A percentile compares a stretch with the other conserved stretches of the same genome.
phyloP scores from a whole-genome alignment of 129 eudicot species.

The Helichrysum umbraculigerum region DNA sequence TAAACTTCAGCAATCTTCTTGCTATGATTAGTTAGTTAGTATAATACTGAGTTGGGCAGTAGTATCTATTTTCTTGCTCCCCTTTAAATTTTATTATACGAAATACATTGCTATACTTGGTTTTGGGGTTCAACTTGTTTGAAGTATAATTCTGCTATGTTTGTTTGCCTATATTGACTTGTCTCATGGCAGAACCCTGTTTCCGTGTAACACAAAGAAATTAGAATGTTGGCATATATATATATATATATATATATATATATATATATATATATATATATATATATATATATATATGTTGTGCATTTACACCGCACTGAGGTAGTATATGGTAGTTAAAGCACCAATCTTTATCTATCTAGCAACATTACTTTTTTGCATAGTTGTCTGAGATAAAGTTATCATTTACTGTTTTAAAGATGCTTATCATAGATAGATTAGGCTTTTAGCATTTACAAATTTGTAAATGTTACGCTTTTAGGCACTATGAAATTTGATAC shows the following conservation, averaged over 20 bases:
- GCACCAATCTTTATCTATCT: not conserved
- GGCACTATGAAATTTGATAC: constrained; percentile 6
- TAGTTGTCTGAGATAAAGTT: not conserved
- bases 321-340: not conserved
- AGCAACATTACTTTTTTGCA: not conserved
- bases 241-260: no score
- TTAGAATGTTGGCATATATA: constrained; percentile 18
- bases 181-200: not conserved
- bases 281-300: not conserved
- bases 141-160: not conserved
- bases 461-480: not conserved
- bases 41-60: not conserved
- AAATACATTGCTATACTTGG: not conserved
- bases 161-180: not conserved
- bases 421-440: not conserved
- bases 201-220: not conserved
- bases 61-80: not conserved
- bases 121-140: constrained; percentile 13
- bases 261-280: no score
- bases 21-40: constrained; percentile 49
- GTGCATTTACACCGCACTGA: not conserved
- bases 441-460: not conserved
- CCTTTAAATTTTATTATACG: not conserved
- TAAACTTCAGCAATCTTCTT: no score
- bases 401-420: constrained; percentile 7